Percentiles rank a stretch among this genome's conserved stretches.
Conservation (phyloP, 441 rosid species). For the Brassica balearica region DNA sequence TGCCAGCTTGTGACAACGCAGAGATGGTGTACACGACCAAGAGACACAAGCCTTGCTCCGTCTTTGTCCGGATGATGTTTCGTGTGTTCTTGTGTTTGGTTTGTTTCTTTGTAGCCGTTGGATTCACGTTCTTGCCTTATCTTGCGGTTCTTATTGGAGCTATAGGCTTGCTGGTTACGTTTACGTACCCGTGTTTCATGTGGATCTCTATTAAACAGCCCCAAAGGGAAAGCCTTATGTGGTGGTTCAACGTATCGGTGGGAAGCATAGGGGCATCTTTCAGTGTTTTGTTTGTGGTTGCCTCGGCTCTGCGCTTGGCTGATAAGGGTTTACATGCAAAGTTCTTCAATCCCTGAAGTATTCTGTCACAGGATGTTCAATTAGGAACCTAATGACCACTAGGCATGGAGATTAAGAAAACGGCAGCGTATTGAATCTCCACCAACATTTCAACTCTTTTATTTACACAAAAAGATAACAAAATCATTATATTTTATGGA, state of each 20-base stretch:
- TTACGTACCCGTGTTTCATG: slow-evolving; percentile 84
- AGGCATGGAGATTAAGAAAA: background rate
- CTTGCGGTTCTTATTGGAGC: slow-evolving; percentile 81
- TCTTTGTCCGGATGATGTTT: slow-evolving; percentile 66
- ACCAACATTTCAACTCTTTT: slow-evolving; percentile 4
- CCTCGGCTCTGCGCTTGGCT: slow-evolving; percentile 57
- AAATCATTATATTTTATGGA: background rate
- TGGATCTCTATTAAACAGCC: slow-evolving; percentile 79
- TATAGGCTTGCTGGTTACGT: slow-evolving; percentile 68
- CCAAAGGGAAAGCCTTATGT: slow-evolving; percentile 48
- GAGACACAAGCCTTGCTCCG: slow-evolving; percentile 60
- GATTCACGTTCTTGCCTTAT: slow-evolving; percentile 66
- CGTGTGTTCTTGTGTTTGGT: slow-evolving; percentile 55
- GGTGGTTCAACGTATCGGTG: slow-evolving; percentile 71
- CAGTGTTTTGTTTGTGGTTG: slow-evolving; percentile 52
- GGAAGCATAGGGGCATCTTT: slow-evolving; percentile 62
- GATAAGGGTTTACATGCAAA: slow-evolving; percentile 56
- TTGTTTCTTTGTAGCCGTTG: slow-evolving; percentile 68
- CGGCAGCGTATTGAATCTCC: slow-evolving; percentile 7
- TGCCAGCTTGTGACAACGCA: slow-evolving; percentile 75
- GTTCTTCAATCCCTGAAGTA: slow-evolving; percentile 67
- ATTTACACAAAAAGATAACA: background rate
- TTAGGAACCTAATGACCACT: background rate
- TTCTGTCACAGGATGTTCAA: slow-evolving; percentile 6
- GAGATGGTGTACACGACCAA: slow-evolving; percentile 57